Conservation (phyloP, 1,284 basidiomycete species). For the Sutorius eximius region DNA sequence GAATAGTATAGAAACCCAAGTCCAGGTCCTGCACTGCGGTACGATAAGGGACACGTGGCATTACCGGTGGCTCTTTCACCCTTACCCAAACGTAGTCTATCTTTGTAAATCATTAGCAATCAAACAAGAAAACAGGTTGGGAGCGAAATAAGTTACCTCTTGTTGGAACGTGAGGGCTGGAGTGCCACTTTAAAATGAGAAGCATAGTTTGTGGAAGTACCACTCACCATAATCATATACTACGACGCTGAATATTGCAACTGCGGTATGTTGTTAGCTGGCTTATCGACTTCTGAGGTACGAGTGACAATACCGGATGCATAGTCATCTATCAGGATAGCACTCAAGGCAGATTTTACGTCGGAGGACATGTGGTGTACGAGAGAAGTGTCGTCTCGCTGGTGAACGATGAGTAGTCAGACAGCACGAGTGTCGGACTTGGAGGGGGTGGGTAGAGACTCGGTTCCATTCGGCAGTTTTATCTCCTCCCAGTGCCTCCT, state of each 20-base stretch:
- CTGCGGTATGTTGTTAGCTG: not conserved
- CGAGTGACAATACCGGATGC: not conserved
- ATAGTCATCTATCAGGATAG: not conserved
- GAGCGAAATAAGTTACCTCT: constrained; percentile 8
- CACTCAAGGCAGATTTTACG: not conserved
- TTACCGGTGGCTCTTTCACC: accelerated
- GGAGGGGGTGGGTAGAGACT: no score
- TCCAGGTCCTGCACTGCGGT: constrained; percentile 16
- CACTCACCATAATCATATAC: constrained; percentile 19
- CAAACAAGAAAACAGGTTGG: not conserved
- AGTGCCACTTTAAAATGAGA: not conserved
- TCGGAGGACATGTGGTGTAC: constrained; percentile 3
- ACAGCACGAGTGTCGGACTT: no score
- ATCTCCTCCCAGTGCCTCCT: no score
- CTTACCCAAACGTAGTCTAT: constrained; percentile 18
- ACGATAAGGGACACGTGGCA: not conserved
- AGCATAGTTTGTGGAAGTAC: not conserved
- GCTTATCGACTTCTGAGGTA: not conserved
- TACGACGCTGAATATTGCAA: not conserved
- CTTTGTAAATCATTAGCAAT: not conserved
- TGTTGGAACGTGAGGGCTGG: constrained; percentile 14
- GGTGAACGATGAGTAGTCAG: no score
- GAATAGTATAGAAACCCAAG: constrained; percentile 14
- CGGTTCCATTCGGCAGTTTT: no score
- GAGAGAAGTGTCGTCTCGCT: not conserved